Evolutionary conservation across 2,329 filamentous ascomycete species (phyloP), one percentile per base, ranked within the genome.

Genomic region (Aspergillus novofumigatus): DNA sequence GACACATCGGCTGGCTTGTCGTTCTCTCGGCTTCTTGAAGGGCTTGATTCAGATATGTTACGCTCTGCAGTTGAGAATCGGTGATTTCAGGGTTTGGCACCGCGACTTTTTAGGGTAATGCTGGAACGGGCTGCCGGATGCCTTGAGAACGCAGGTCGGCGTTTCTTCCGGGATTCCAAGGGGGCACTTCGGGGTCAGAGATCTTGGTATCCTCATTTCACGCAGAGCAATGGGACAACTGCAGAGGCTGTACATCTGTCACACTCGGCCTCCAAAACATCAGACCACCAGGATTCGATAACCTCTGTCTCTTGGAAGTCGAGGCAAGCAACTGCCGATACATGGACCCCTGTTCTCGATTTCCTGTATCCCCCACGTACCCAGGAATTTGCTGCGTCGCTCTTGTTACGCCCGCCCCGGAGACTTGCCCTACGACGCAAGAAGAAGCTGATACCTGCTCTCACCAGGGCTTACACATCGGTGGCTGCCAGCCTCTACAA

Each of bases 61-160:
- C 62, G 55, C 57, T 56, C 56, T 55, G 50, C 57, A 50, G 48
- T 63, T 54, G 49, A 55, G 54, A 48, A 53, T 56, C 61, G 66
- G 65, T 66, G 66, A 69, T 58, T 57, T 62, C 54, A 62, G 63
- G 64, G 65, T 63, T 66, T 59, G 59, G 64, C 58, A 54, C 63
- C 64, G 64, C 62, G 64, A 67, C 62, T 60, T 60, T 65, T 59
- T 63, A 62, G 71, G 74, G 78, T 74, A 70, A 81, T 81, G 79
- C 77, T 81, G 68, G 78, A 81, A 77, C 77, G 78, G 68, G 75
- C 78, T 64, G 72, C 75, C 59, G 73, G 77, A 73, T 78, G 75
- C 68, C 72, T 80, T 69, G 78, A 81, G 70, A 77, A 72, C 72
- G 78, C 77, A 67, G 76, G 77, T 65, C 73, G 77, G 69, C 73